Conservation (phyloP, 768 basidiomycete species). For the Austroboletus festivus region DNA sequence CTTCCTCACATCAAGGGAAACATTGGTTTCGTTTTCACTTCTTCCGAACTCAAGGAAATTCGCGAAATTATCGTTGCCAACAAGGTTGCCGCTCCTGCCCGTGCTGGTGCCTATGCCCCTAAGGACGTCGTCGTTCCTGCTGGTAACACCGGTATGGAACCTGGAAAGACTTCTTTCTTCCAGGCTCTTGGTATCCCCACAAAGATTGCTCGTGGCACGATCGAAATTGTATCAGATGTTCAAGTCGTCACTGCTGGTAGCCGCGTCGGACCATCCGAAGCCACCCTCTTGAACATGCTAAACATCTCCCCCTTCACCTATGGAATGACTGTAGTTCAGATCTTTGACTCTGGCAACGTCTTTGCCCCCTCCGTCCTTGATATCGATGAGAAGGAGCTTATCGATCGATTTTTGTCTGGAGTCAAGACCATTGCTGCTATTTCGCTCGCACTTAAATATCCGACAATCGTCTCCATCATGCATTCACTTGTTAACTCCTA, state of each 20-base stretch:
- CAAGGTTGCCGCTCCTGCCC: slow-evolving; percentile 98
- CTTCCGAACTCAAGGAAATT: slow-evolving; percentile 87
- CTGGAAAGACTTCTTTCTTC: slow-evolving; percentile 99
- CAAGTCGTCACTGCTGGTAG: slow-evolving; percentile 90
- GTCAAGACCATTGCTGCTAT: slow-evolving; percentile 95
- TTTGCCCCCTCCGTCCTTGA: slow-evolving; percentile 92
- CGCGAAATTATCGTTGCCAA: slow-evolving; percentile 92
- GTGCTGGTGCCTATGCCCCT: slow-evolving; percentile 95
- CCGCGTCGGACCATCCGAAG: slow-evolving; percentile 96
- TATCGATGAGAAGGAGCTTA: slow-evolving; percentile 85
- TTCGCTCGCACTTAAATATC: slow-evolving; percentile 94
- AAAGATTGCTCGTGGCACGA: slow-evolving; percentile 99
- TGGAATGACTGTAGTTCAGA: slow-evolving; percentile 97
- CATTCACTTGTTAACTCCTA: slow-evolving; percentile 98
- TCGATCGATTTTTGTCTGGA: slow-evolving; percentile 89
- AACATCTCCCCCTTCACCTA: slow-evolving; percentile 99
- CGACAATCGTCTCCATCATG: slow-evolving; percentile 88
- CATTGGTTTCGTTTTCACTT: slow-evolving; percentile 99
- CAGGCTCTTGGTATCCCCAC: slow-evolving; percentile 99
- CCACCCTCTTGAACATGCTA: slow-evolving; percentile 98
- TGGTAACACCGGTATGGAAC: slow-evolving; percentile 99
- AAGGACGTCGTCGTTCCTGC: slow-evolving; percentile 89
- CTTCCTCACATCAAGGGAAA: slow-evolving; percentile 95
- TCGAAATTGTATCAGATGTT: slow-evolving; percentile 97
- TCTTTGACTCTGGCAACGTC: slow-evolving; percentile 90